A percentile compares a stretch with the other conserved stretches of the same genome.
Evolutionary conservation across 768 basidiomycete species (phyloP).

Genomic region (Tricholoma hemisulphureum): DNA sequence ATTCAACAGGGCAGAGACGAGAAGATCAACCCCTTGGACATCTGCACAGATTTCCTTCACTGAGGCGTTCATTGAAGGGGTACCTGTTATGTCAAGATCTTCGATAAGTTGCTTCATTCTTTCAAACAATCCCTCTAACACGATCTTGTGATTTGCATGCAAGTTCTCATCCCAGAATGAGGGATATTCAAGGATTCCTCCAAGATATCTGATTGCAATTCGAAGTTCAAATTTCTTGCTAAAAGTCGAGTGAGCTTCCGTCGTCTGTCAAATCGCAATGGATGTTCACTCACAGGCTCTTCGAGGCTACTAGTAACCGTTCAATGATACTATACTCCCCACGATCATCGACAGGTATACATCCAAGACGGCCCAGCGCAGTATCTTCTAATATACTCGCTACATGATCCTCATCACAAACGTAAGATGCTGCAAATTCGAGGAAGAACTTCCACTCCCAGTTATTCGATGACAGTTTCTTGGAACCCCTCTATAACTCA

Average conservation of each 20-base stretch:
- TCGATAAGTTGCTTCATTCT: not conserved
- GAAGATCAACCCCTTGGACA: not conserved
- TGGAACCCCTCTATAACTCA: not conserved
- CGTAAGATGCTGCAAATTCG: not conserved
- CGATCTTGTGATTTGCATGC: not conserved
- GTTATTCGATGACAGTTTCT: not conserved
- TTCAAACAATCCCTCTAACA: not conserved
- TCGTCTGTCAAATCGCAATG: no score
- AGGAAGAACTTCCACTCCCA: not conserved
- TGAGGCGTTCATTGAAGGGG: not conserved
- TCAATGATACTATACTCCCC: not conserved
- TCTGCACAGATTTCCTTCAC: not conserved
- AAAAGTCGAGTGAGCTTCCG: not conserved
- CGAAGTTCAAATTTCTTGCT: not conserved
- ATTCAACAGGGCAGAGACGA: not conserved
- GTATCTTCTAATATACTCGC: not conserved
- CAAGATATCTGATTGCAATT: conserved; percentile 3
- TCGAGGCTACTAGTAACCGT: not conserved
- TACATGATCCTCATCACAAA: not conserved
- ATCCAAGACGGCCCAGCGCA: not conserved
- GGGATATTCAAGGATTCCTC: not conserved
- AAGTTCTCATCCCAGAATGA: not conserved
- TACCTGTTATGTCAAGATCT: not conserved
- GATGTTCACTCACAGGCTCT: not conserved
- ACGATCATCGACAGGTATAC: not conserved